phyloP scores from a whole-genome alignment of 257 asterid genomes.

The Ocimum tenuiflorum region DNA sequence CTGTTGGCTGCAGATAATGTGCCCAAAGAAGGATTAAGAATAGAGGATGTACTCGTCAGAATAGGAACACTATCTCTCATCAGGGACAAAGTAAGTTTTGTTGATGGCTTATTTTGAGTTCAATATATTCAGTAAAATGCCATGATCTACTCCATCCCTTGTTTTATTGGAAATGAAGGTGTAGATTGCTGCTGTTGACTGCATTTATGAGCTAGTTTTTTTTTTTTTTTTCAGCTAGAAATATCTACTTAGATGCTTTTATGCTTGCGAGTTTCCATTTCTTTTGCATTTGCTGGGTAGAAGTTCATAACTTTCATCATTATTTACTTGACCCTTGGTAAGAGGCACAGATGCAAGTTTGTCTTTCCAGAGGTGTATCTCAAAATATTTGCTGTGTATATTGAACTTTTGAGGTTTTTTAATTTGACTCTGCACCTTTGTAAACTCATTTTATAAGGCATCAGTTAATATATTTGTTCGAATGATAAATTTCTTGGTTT shows the following conservation, averaged over 20 bases:
- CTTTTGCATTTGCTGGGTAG: not conserved
- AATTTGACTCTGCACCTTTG: not conserved
- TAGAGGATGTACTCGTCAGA: slow-evolving; percentile 82
- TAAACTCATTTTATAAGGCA: slow-evolving; percentile 1
- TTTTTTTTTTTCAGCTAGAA: not conserved
- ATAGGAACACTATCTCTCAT: slow-evolving; percentile 59
- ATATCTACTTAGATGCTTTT: not conserved
- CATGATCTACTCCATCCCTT: not conserved
- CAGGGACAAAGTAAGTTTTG: slow-evolving; percentile 65
- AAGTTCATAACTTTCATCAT: slow-evolving; percentile 4
- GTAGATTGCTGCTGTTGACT: slow-evolving; percentile 3
- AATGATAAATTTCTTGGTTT: slow-evolving; percentile 23
- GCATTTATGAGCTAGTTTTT: slow-evolving; percentile 10
- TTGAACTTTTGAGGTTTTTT: slow-evolving; percentile 6
- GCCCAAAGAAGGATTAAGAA: slow-evolving; percentile 91
- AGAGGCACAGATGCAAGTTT: not conserved
- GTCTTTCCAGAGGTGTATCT: not conserved
- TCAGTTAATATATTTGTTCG: slow-evolving; percentile 13
- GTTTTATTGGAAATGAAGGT: slow-evolving; percentile 12
- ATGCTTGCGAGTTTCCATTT: not conserved
- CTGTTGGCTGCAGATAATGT: slow-evolving; percentile 74
- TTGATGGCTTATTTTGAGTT: not conserved
- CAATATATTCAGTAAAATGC: slow-evolving; percentile 4
- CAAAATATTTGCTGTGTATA: not conserved
- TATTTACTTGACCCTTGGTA: not conserved